Evolutionary conservation across 352 stramenopile species (phyloP), one percentile per base, ranked within the genome.

Genomic region (Pythium guiyangense): DNA sequence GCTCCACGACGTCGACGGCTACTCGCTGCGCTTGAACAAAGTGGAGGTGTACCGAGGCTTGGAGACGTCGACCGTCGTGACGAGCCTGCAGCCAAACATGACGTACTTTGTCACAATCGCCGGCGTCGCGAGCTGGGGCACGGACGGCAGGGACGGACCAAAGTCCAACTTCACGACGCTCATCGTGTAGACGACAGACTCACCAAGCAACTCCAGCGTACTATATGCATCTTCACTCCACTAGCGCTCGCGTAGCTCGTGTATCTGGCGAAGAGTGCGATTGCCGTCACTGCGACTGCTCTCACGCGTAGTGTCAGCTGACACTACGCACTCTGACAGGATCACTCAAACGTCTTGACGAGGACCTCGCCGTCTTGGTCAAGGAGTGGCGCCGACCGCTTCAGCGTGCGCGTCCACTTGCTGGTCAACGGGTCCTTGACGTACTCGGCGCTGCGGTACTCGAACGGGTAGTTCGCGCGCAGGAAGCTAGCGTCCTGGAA

Each of bases 91-190:
- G 59, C 63, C 78, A 2, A 91, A 89, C 44, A 61, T 80, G 31
- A 94, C 79, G 8, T 94, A 92, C 56, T 94, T 88, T 34, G 40
- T 88, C 25, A 70, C 67, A 4, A 74, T 94, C n/a, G 79, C 78
- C 5, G 84, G 76, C 11, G 69, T 94, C 25, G 78, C 74, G 1
- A 67, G 59, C 22, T 88, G 77, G 70, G 84, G 84, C 12, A 88
- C 70, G 0, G 63, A 90, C 55, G 82, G 84, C 31, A 61, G 65
- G 52, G 61, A 74, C 25, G 70, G 84, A 14, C 76, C 79, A 22
- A 54, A 69, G 53, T 60, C 66, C 39, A 94, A 94, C 53, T 94
- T 94, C 50, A 89, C 84, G 1, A 92, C 79, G 6, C 48, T 73
- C 4, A 12, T 59, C 25, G 6, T 15, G 5, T 70, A 62, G 52